Evolutionary conservation across 2,329 filamentous ascomycete genomes (phyloP), one percentile per base, ranked within the genome.

Genomic region (Camillea tinctor): DNA sequence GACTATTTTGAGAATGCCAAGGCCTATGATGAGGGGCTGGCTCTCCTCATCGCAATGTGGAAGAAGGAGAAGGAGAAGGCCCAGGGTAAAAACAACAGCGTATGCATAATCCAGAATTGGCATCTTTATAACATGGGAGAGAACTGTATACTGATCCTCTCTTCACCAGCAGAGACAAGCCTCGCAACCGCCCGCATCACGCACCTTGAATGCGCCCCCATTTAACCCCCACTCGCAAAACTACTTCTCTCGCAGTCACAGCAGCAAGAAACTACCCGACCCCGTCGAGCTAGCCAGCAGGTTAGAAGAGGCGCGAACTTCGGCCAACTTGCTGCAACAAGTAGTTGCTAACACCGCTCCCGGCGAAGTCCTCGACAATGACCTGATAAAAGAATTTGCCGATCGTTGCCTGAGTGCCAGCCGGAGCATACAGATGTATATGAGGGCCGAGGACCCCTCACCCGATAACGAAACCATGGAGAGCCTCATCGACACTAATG

Each of bases 381-480:
- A 97, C n/a, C 82, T 99, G 56, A 88, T 97, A 73, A 90, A 89
- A 72, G 95, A 99, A 77, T 98, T 99, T 73, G 87, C 89, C 53
- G 89, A 95, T 68, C 88, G 95, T 22, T 98, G 94, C 72, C 87
- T 89, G 64, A 85, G 87, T 58, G 94, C 94, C 4, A 89, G 91
- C 56, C 84, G 88, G 57, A 92, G 90, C 71, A 87, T 98, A 68
- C 93, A 97, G 71, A 82, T 82, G 30, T 98, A 96, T 77, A 97
- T 98, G 81, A 82, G 88, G 50, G 86, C 88, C 52, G 88, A 90
- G 59, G 85, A 92, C 72, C 93, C 94, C 0, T 73, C 85, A 1
- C 93, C 94, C 0, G 95, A 98, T 74, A 94, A 97, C 70, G 90
- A 97, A 67, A 98, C 94, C 1, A 92, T 98, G 84, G 88, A 95